Evolutionary conservation across 2,329 filamentous ascomycete genomes (phyloP).

Genomic region (Cyanodermella asteris): DNA sequence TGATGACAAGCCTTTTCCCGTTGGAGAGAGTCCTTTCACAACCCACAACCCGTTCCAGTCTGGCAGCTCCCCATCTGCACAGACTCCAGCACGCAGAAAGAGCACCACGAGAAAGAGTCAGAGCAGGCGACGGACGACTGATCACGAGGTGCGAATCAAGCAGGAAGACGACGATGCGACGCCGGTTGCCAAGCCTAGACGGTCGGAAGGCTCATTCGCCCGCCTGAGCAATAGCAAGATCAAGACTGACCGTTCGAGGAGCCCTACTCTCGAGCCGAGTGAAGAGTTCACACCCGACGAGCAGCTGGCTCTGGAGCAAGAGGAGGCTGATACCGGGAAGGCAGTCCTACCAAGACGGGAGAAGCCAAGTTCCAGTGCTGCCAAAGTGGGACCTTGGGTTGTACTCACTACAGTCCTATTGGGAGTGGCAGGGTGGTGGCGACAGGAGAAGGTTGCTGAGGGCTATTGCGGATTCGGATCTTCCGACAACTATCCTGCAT

Average conservation of each 20-base stretch:
- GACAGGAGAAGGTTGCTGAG: constrained; percentile 87
- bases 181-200: constrained; percentile 32
- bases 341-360: constrained; percentile 18
- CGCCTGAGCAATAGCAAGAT: constrained; percentile 14
- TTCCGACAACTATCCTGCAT: constrained; percentile 32
- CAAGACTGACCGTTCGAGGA: no score
- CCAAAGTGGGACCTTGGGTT: constrained; percentile 46
- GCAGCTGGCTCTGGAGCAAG: constrained; percentile 55
- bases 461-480: constrained; percentile 81
- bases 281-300: constrained; percentile 93
- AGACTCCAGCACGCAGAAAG: constrained; percentile 17
- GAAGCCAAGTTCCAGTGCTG: constrained; percentile 24
- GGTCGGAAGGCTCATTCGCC: constrained; percentile 34
- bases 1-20: constrained; percentile 13
- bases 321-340: constrained; percentile 33
- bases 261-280: constrained; percentile 37
- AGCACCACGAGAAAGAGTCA: constrained; percentile 17
- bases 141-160: constrained; percentile 19
- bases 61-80: constrained; percentile 45
- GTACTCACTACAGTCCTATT: constrained; percentile 48
- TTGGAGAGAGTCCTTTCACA: constrained; percentile 46
- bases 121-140: constrained; percentile 29
- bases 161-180: constrained; percentile 31
- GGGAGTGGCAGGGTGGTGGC: constrained; percentile 61
- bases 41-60: constrained; percentile 87